Evolutionary conservation across 148 eudicot genomes (phyloP), one percentile per base, ranked within the genome.

Genomic region (Amaranthus hypochondriacus): DNA sequence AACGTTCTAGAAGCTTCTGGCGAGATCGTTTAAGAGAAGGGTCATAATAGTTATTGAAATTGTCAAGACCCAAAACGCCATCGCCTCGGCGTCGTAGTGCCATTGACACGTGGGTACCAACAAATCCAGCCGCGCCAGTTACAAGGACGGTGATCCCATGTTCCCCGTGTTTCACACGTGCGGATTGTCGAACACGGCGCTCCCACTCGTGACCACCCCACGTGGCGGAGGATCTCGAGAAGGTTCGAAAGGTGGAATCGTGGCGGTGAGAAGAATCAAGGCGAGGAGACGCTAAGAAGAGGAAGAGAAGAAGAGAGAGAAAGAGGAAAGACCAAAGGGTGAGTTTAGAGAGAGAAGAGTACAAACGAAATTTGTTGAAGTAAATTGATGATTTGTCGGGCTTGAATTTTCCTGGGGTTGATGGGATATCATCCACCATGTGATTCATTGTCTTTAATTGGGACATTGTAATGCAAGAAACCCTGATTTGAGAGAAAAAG

Each of bases 41-140:
- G 28, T 89, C 93, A 73, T 89, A 89, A 77, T 87, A 89, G 11
- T 55, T 56, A 69, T 89, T 89, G 81, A 89, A 87, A 71, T 89
- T 89, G 12, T 89, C 93, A 4, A 89, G 74, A 48, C 93, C 93
- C 5, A 89, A 59, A 2, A 89, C 90, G 5, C 90, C 90, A 51
- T 87, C 89, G 0, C 93, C 93, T 4, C 90, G 76, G 10, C 83
- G 71, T 49, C 85, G 85, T 10, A 89, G 75, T 2, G 89, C 84
- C 69, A 83, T 73, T 0, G 93, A 76, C 0, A 84, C 93, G 62
- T 89, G 93, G n/a, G 85, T 68, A 9, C 93, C 90, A 21, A 89
- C 93, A 60, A 89, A 89, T 0, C 93, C 93, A 7, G 84, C 86
- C 3, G 93, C 93, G 42, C 93, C 93, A 47, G 90, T 89, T 39